Percentiles rank a stretch among this genome's conserved stretches.
These are phyloP conservation scores for Brettanomyces anomalus DNA, from an alignment of 805 yeast genomes.

Conservation along the genomic window DNA sequence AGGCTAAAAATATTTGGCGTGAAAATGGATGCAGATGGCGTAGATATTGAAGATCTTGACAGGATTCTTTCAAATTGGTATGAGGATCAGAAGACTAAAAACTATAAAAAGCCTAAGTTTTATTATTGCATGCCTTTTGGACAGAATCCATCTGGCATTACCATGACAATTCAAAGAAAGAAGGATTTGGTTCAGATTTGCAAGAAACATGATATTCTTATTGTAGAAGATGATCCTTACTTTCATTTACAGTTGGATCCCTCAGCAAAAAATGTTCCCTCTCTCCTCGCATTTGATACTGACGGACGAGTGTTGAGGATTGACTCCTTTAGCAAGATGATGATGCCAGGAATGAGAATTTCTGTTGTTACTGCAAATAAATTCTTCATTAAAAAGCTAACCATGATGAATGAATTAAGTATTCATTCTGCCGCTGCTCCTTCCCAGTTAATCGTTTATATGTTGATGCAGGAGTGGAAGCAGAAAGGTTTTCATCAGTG, in stretches of 20 bases:
- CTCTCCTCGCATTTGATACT: slow-evolving; percentile 58
- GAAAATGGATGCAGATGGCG: slow-evolving; percentile 71
- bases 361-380: slow-evolving; percentile 70
- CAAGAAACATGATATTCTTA: slow-evolving; percentile 57
- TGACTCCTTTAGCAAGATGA: slow-evolving; percentile 70
- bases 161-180: slow-evolving; percentile 51
- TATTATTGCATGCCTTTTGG: slow-evolving; percentile 72
- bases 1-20: slow-evolving; percentile 65
- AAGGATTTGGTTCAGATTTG: slow-evolving; percentile 49
- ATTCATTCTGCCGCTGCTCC: slow-evolving; percentile 72
- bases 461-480: slow-evolving; percentile 53
- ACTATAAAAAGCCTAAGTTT: slow-evolving; percentile 39
- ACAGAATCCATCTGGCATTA: slow-evolving; percentile 78
- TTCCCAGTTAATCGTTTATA: slow-evolving; percentile 51
- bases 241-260: slow-evolving; percentile 58
- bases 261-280: slow-evolving; percentile 43
- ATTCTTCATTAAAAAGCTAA: slow-evolving; percentile 39
- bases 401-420: slow-evolving; percentile 57
- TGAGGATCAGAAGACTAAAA: slow-evolving; percentile 30
- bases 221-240: slow-evolving; percentile 83
- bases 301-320: slow-evolving; percentile 74
- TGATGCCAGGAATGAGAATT: slow-evolving; percentile 70
- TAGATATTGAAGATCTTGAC: slow-evolving; percentile 64
- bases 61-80: slow-evolving; percentile 60
- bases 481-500: slow-evolving; percentile 58